phyloP scores from a whole-genome alignment of 2,329 filamentous ascomycete species.

The Botryosphaeria agaves region DNA sequence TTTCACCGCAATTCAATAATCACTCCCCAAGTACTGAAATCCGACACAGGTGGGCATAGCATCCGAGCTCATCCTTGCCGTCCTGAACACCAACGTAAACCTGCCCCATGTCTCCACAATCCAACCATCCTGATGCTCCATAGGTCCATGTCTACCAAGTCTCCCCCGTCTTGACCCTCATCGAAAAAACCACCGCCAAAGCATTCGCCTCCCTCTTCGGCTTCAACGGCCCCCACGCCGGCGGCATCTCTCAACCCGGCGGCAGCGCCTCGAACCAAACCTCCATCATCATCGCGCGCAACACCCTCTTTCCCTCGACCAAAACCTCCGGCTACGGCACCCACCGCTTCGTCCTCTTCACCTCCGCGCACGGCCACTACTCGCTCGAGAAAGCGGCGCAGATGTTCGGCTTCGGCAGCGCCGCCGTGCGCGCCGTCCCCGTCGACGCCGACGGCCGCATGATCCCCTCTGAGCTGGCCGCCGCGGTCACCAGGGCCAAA shows the following conservation, averaged over 20 bases:
- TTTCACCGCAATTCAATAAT: too few relatives aligned
- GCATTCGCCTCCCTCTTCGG: conserved; percentile 63
- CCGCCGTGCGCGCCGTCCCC: conserved; percentile 54
- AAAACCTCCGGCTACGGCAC: conserved; percentile 53
- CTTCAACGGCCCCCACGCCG: conserved; percentile 47
- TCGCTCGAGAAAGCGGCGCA: conserved; percentile 89
- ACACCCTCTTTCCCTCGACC: conserved; percentile 63
- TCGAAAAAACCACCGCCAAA: conserved; percentile 69
- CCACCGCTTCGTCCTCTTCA: conserved; percentile 64
- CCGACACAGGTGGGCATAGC: conserved; percentile 52
- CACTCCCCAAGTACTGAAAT: background rate
- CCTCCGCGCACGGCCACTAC: conserved; percentile 82
- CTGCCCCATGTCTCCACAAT: conserved; percentile 1
- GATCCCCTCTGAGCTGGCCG: conserved; percentile 46
- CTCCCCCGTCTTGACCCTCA: conserved; percentile 69
- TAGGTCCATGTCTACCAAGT: conserved; percentile 83
- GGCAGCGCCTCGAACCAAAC: conserved; percentile 74
- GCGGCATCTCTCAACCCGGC: conserved; percentile 62
- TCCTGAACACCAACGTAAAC: conserved; percentile 75
- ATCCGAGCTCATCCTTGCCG: conserved; percentile 67
- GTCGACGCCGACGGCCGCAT: conserved; percentile 60
- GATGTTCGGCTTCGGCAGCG: conserved; percentile 66
- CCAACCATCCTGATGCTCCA: background rate
- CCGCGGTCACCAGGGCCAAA: conserved; percentile 43
- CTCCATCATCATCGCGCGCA: conserved; percentile 74